Evolutionary conservation across 108 stramenopile species (phyloP).

Genomic region (Stephanodiscus minutulus): DNA sequence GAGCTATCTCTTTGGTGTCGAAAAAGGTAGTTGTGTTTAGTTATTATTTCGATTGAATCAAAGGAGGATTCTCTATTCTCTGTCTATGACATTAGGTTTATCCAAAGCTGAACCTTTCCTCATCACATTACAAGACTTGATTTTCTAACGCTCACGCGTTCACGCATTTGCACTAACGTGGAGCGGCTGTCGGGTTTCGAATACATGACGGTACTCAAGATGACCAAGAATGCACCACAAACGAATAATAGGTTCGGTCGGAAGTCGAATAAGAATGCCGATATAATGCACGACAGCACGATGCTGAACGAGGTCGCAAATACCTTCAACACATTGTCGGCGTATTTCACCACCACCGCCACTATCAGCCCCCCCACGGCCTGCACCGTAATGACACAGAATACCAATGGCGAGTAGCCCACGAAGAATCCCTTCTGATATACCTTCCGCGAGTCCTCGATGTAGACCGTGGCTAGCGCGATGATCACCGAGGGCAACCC

Average conservation of each 20-base stretch:
- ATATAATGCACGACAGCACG: constrained; percentile 87
- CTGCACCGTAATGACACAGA: constrained; percentile 89
- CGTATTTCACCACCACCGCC: constrained; percentile 96
- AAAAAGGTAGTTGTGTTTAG: too few species aligned
- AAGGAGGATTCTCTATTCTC: too few species aligned
- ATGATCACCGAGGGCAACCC: constrained; percentile 89
- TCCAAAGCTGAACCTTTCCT: too few species aligned
- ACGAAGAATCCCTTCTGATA: constrained; percentile 84
- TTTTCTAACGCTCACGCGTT: neutral
- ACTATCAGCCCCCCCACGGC: constrained; percentile 96
- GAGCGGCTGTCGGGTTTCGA: constrained; percentile 57
- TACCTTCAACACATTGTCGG: constrained; percentile 96
- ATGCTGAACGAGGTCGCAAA: constrained; percentile 96
- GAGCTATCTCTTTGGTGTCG: too few species aligned
- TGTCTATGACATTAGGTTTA: too few species aligned
- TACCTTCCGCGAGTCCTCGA: constrained; percentile 69
- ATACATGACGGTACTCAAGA: constrained; percentile 76
- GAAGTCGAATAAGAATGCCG: constrained; percentile 90
- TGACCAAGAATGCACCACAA: constrained; percentile 73
- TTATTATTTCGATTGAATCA: too few species aligned
- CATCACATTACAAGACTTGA: constrained; percentile 18
- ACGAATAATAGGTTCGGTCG: constrained; percentile 70
- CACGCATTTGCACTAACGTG: constrained; percentile 1
- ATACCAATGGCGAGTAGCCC: constrained; percentile 85
- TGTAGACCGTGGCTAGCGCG: constrained; percentile 72